These are phyloP conservation scores for Puccinia coronata DNA, from an alignment of 1,284 basidiomycete species.

Conservation along the genomic window DNA sequence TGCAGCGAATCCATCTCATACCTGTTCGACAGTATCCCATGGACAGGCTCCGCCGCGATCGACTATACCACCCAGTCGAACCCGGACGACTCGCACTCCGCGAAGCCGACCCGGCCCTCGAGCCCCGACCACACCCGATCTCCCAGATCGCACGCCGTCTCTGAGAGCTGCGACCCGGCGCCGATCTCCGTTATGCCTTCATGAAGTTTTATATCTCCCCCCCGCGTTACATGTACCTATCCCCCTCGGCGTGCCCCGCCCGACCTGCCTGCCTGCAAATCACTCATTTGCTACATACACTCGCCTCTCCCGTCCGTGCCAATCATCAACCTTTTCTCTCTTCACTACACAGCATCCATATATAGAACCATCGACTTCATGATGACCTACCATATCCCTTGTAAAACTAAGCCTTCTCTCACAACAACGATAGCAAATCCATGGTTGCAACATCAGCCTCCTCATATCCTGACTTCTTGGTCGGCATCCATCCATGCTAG, in stretches of 20 bases:
- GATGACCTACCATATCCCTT: too few species aligned
- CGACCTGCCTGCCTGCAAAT: neutral
- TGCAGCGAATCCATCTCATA: slow-evolving; percentile 49
- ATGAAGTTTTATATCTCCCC: neutral
- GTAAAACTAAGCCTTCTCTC: too few species aligned
- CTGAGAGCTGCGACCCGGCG: neutral
- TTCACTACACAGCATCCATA: too few species aligned
- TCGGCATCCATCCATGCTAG: too few species aligned
- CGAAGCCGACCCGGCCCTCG: slow-evolving; percentile 11
- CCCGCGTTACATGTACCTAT: neutral
- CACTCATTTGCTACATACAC: neutral
- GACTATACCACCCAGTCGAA: slow-evolving; percentile 49
- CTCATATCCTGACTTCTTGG: too few species aligned
- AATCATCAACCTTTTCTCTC: too few species aligned
- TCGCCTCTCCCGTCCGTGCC: too few species aligned
- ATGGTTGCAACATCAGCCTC: too few species aligned
- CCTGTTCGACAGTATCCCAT: slow-evolving; percentile 46
- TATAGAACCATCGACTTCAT: too few species aligned
- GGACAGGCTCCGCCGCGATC: slow-evolving; percentile 38
- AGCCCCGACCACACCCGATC: slow-evolving; percentile 1
- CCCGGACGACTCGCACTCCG: slow-evolving; percentile 5
- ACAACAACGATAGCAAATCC: too few species aligned
- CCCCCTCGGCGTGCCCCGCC: neutral
- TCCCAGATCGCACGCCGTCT: neutral
- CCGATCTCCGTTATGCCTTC: neutral